phyloP scores from a whole-genome alignment of 345 rosid genomes.

The Citrus inodora region DNA sequence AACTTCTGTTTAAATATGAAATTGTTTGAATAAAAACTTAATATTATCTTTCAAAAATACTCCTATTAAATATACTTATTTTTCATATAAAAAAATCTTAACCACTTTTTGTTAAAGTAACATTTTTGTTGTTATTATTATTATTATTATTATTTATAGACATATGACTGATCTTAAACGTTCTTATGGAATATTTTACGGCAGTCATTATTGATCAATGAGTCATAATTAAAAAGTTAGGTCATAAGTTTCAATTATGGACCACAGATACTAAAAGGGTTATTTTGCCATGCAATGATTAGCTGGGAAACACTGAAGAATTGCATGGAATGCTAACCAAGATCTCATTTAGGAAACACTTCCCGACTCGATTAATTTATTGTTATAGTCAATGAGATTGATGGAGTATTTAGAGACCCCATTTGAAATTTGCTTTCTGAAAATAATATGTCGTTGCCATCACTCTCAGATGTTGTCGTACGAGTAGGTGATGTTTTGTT shows the following conservation, averaged over 20 bases:
- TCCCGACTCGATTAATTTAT: neutral
- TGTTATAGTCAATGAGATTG: conserved; percentile 5
- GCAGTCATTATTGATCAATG: neutral
- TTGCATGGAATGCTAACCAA: neutral
- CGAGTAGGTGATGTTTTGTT: conserved; percentile 8
- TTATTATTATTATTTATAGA: neutral
- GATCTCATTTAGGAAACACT: conserved; percentile 12
- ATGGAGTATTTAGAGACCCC: neutral
- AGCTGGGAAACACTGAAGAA: neutral
- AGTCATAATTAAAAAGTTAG: neutral
- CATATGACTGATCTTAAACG: neutral
- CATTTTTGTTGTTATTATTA: no score
- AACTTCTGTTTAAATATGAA: no score
- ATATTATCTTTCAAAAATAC: no score
- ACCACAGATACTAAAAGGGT: neutral
- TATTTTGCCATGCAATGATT: conserved; percentile 13
- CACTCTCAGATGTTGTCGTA: conserved; percentile 3
- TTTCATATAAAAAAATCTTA: no score
- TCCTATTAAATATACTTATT: no score
- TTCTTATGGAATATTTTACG: neutral
- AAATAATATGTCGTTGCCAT: neutral
- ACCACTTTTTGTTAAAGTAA: no score
- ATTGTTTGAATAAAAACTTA: rapidly evolving
- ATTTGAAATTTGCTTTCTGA: neutral
- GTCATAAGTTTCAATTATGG: conserved; percentile 1